A percentile compares a stretch with the other conserved stretches of the same genome.
These are phyloP conservation scores for Akanthomyces muscarius DNA, from an alignment of 2,329 filamentous ascomycete genomes.

Conservation along the genomic window DNA sequence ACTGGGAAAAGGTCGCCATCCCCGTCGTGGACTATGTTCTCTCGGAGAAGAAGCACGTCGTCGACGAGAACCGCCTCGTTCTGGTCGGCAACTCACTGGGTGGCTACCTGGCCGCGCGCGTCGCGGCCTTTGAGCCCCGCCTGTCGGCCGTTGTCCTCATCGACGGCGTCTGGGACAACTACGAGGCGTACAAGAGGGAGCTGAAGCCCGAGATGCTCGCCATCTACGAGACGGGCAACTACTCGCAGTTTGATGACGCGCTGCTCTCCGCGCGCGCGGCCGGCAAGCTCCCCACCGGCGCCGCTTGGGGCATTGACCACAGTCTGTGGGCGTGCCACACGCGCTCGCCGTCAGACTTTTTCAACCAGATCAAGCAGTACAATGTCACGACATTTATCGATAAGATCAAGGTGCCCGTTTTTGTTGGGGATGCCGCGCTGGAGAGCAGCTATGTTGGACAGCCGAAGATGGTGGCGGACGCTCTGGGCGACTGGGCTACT, in stretches of 20 bases:
- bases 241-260: constrained; percentile 11
- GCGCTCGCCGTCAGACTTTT: constrained; percentile 13
- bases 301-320: constrained; percentile 13
- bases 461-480: neutral
- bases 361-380: constrained; percentile 13
- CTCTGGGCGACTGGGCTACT: constrained; percentile 11
- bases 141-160: constrained; percentile 36
- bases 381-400: neutral
- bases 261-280: neutral
- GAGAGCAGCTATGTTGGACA: constrained; percentile 1
- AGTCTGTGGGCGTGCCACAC: constrained; percentile 14
- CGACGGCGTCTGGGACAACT: constrained; percentile 35
- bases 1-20: constrained; percentile 40
- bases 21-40: constrained; percentile 37
- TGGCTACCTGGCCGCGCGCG: constrained; percentile 37
- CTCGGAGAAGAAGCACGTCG: constrained; percentile 20
- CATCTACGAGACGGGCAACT: constrained; percentile 13
- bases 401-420: constrained; percentile 12
- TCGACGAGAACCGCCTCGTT: constrained; percentile 32
- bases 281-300: neutral
- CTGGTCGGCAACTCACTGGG: constrained; percentile 41
- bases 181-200: constrained; percentile 12
- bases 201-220: neutral
- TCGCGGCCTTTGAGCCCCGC: constrained; percentile 41
- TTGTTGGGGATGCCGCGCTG: constrained; percentile 9